Evolutionary conservation across 1,284 basidiomycete species (phyloP), one percentile per base, ranked within the genome.

Genomic region (Malassezia slooffiae): DNA sequence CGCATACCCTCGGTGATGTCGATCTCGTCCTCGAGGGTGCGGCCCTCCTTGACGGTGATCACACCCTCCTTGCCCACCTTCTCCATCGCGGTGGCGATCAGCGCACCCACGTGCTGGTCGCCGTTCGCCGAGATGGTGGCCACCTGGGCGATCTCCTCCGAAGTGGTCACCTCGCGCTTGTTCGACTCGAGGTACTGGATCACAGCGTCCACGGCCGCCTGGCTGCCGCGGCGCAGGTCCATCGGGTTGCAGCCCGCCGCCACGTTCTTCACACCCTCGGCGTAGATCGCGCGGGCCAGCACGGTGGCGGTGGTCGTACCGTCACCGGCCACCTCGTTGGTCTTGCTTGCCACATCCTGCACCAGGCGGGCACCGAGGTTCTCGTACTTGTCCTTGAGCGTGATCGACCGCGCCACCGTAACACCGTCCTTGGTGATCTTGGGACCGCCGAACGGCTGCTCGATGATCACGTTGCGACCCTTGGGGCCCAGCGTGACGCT

Each of bases 1-100:
- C 89, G 82, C 91, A 96, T 97, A 70, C 91, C 91, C 75, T 97
- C 91, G 23, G 91, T 96, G 70, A 97, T 90, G 73, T 97, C 91
- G 70, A 96, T 96, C 75, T 95, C 72, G 70, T 97, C 91, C 64
- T 95, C 88, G 58, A 91, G 91, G 11, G 91, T 96, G 56, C 83
- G 81, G 43, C 91, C 91, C 74, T 96, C 91, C 77, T 93, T 95
- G 72, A 97, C 90, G 50, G 91, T 97, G 76, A 97, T 96, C 70
- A 96, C 91, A 72, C 91, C 91, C 74, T 97, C 91, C 76, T 95
- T 95, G 71, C 91, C 91, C 53, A 96, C 91, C 74, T 95, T 95
- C 75, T 96, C 91, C 91, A 96, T 96, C 3, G 91, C 91, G 69
- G 89, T 87, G n/a, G 91, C 89, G 72, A 96, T 96, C 67, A 97